Conservation (phyloP, 1,284 basidiomycete genomes). For the Ganoderma lucidum region DNA sequence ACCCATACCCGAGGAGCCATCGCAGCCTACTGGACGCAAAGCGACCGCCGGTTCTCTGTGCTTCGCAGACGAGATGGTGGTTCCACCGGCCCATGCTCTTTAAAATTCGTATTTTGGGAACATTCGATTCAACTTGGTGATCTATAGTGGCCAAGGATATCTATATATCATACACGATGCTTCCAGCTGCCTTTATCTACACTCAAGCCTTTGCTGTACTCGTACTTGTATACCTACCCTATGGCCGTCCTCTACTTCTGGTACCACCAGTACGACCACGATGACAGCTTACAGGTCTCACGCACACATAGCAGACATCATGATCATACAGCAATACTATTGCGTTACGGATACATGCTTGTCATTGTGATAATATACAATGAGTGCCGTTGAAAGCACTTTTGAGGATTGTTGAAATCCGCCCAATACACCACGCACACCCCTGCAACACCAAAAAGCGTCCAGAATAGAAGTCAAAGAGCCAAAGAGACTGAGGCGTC, state of each 20-base stretch:
- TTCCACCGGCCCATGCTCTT: conserved; percentile 37
- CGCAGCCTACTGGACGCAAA: conserved; percentile 14
- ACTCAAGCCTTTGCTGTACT: not conserved
- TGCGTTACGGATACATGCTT: conserved; percentile 27
- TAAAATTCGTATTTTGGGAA: not conserved
- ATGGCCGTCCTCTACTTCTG: not conserved
- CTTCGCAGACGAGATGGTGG: conserved; percentile 45
- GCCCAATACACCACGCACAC: conserved; percentile 30
- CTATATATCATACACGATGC: not conserved
- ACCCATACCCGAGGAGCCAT: conserved; percentile 5
- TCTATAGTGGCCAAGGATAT: not conserved
- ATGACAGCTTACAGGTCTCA: not conserved
- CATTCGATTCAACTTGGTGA: not conserved
- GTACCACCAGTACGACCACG: not conserved
- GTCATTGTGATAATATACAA: conserved; percentile 27
- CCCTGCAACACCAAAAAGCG: conserved; percentile 23
- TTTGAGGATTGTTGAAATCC: conserved; percentile 48
- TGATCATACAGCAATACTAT: conserved; percentile 11
- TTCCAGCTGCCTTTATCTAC: not conserved
- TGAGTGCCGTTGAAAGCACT: conserved; percentile 42
- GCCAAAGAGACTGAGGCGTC: not conserved
- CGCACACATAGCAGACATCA: not conserved
- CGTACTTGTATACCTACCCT: not conserved
- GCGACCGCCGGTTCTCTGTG: conserved; percentile 15
- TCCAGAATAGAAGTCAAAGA: conserved; percentile 23